These are phyloP conservation scores for Aspergillus oerlinghausenensis DNA, from an alignment of 2,329 filamentous ascomycete species.

Conservation along the genomic window DNA sequence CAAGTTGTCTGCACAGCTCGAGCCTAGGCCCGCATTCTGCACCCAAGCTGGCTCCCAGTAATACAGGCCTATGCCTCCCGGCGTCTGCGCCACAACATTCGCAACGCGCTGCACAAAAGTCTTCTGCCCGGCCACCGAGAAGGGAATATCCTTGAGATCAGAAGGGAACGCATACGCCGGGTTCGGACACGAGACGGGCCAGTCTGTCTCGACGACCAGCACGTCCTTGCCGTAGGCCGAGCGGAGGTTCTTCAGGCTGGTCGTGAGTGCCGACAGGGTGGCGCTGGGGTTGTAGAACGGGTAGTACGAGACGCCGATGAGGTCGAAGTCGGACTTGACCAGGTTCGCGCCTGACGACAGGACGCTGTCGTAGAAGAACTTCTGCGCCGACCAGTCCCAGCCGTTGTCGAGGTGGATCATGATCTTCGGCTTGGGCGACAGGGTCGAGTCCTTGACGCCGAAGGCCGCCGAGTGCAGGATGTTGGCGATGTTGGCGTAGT, in stretches of 20 bases:
- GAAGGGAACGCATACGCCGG: slow-evolving; percentile 57
- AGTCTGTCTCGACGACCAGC: slow-evolving; percentile 67
- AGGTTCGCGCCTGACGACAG: slow-evolving; percentile 48
- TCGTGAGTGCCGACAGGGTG: slow-evolving; percentile 54
- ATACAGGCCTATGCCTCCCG: slow-evolving; percentile 57
- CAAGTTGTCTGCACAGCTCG: slow-evolving; percentile 60
- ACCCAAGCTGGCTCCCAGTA: slow-evolving; percentile 75
- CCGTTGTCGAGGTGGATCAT: slow-evolving; percentile 73
- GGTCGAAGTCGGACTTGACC: slow-evolving; percentile 56
- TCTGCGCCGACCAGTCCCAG: slow-evolving; percentile 65
- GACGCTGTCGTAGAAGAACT: slow-evolving; percentile 61
- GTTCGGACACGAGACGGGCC: slow-evolving; percentile 60
- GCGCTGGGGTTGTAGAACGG: slow-evolving; percentile 63
- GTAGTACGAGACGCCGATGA: slow-evolving; percentile 70
- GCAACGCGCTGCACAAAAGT: slow-evolving; percentile 60
- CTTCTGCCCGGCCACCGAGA: slow-evolving; percentile 59
- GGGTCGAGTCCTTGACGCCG: slow-evolving; percentile 60
- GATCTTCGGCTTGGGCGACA: slow-evolving; percentile 58
- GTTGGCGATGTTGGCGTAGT: slow-evolving; percentile 56
- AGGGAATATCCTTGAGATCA: slow-evolving; percentile 57
- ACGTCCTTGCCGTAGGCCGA: slow-evolving; percentile 61
- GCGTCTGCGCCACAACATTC: slow-evolving; percentile 49
- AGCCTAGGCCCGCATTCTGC: slow-evolving; percentile 60
- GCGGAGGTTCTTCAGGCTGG: slow-evolving; percentile 56
- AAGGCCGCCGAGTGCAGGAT: slow-evolving; percentile 61